Conservation (phyloP, 2,329 filamentous ascomycete genomes). For the Neonectria neomacrospora region DNA sequence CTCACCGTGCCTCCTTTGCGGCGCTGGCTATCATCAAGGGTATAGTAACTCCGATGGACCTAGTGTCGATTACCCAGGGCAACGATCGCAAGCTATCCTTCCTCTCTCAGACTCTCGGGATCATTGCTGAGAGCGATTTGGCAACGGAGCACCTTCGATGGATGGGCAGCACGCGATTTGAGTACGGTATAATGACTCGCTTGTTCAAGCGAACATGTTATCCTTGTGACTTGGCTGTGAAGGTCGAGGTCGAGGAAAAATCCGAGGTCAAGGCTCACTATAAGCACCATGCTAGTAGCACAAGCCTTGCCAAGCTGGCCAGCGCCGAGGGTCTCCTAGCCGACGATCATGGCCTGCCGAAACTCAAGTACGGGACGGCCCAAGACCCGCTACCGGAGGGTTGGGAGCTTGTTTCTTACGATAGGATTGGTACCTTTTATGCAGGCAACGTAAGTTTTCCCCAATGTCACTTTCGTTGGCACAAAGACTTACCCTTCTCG, state of each 20-base stretch:
- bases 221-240: slow-evolving; percentile 88
- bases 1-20: slow-evolving; percentile 77
- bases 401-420: slow-evolving; percentile 79
- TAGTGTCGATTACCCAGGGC: slow-evolving; percentile 89
- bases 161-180: slow-evolving; percentile 91
- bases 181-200: slow-evolving; percentile 82
- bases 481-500: slow-evolving; percentile 30
- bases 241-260: slow-evolving; percentile 84
- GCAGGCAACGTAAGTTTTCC: slow-evolving; percentile 77
- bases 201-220: slow-evolving; percentile 82
- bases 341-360: slow-evolving; percentile 69
- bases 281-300: slow-evolving; percentile 57
- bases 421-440: slow-evolving; percentile 92
- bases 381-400: slow-evolving; percentile 78
- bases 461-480: background rate
- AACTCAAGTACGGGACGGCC: slow-evolving; percentile 82
- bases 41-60: slow-evolving; percentile 82
- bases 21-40: slow-evolving; percentile 90
- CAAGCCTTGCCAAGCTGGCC: slow-evolving; percentile 36
- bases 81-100: slow-evolving; percentile 82
- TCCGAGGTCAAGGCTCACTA: slow-evolving; percentile 79
- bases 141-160: slow-evolving; percentile 91
- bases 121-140: slow-evolving; percentile 90
- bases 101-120: slow-evolving; percentile 88
- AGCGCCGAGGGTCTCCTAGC: slow-evolving; percentile 42